phyloP scores from a whole-genome alignment of 2,329 filamentous ascomycete genomes.

The Helminthosporium solani region DNA sequence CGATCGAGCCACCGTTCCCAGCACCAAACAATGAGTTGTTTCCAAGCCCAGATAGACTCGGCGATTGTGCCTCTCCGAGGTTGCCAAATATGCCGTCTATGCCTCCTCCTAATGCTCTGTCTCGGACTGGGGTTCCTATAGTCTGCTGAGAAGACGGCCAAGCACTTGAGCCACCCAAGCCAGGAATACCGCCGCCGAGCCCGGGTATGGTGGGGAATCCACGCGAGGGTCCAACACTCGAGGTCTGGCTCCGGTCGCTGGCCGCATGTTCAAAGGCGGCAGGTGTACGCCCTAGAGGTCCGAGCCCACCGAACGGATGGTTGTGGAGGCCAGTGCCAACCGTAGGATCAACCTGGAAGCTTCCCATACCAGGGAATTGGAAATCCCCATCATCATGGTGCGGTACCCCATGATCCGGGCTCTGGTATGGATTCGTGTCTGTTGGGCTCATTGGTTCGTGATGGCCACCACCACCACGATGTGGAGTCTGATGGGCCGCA shows the following conservation, averaged over 20 bases:
- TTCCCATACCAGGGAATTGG: conserved; percentile 54
- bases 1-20: conserved; percentile 63
- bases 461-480: conserved; percentile 46
- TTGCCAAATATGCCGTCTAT: conserved; percentile 65
- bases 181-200: conserved; percentile 58
- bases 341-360: conserved; percentile 53
- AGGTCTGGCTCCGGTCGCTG: conserved; percentile 90
- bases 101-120: conserved; percentile 54
- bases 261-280: conserved; percentile 58
- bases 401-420: conserved; percentile 73
- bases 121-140: conserved; percentile 71
- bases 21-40: conserved; percentile 66
- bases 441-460: conserved; percentile 83
- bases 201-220: conserved; percentile 65
- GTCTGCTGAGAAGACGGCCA: conserved; percentile 68
- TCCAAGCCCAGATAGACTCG: conserved; percentile 66
- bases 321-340: conserved; percentile 43
- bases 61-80: conserved; percentile 76
- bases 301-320: conserved; percentile 57
- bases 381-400: conserved; percentile 62
- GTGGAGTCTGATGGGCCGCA: conserved; percentile 57
- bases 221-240: conserved; percentile 75
- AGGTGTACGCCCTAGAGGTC: conserved; percentile 50
- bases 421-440: conserved; percentile 94
- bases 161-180: conserved; percentile 60